These are phyloP conservation scores for Aotearoamyces nothofagi DNA, from an alignment of 2,329 filamentous ascomycete species.

Conservation along the genomic window DNA sequence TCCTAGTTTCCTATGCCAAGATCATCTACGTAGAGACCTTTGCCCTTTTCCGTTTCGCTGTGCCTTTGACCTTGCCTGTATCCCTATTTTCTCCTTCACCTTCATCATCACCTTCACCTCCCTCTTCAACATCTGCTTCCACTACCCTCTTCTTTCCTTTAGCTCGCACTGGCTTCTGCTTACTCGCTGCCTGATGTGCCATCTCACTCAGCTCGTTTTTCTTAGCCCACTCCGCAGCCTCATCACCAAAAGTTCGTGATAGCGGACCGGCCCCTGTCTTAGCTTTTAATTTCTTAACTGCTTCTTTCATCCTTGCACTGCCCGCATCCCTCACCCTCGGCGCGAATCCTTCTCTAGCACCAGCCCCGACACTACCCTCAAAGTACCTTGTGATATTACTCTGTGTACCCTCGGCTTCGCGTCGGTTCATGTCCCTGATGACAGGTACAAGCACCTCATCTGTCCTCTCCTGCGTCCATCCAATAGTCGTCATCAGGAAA, in stretches of 20 bases:
- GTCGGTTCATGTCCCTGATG: conserved; percentile 84
- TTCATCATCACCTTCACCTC: conserved; percentile 3
- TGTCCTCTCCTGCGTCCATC: conserved; percentile 81
- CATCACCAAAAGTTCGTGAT: conserved; percentile 15
- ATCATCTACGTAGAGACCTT: conserved; percentile 4
- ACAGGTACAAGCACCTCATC: conserved; percentile 95
- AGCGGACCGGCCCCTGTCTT: conserved; percentile 20
- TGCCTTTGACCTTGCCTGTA: conserved; percentile 5
- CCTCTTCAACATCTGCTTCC: conserved; percentile 3
- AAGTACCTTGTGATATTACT: conserved; percentile 94
- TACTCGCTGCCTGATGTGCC: conserved; percentile 6
- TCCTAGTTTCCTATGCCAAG: too few relatives aligned
- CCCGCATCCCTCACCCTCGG: conserved; percentile 46
- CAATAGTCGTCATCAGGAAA: conserved; percentile 84
- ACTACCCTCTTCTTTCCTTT: conserved; percentile 1
- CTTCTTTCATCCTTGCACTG: conserved; percentile 65
- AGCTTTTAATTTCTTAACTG: conserved; percentile 50
- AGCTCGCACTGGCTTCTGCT: conserved; percentile 4
- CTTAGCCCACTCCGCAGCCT: conserved; percentile 17
- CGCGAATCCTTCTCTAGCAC: conserved; percentile 46
- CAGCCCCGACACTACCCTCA: conserved; percentile 55
- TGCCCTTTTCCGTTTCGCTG: conserved; percentile 4
- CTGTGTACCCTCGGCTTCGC: conserved; percentile 83
- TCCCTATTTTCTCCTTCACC: conserved; percentile 1
- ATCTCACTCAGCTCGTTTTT: conserved; percentile 1